Evolutionary conservation across 495 filamentous ascomycete species (phyloP).

Genomic region (Hypoxylon intermedium): DNA sequence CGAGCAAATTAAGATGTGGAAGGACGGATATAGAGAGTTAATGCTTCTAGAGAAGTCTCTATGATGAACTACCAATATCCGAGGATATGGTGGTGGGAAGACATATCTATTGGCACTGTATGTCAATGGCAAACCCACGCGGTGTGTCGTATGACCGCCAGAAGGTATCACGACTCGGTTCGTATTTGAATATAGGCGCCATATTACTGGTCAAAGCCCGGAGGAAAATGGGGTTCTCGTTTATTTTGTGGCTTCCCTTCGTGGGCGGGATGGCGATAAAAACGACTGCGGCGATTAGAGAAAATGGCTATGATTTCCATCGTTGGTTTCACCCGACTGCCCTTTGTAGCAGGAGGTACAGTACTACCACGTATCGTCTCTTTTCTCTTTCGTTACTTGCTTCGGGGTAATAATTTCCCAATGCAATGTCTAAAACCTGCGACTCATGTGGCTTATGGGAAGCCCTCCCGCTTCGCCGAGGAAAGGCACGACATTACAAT

Average conservation of each 20-base stretch:
- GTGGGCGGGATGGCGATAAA: background rate
- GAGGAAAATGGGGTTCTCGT: background rate
- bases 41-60: slow-evolving; percentile 66
- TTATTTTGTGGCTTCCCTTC: background rate
- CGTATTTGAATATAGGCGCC: slow-evolving; percentile 4
- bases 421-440: background rate
- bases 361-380: slow-evolving; percentile 14
- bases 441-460: background rate
- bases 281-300: slow-evolving; percentile 13
- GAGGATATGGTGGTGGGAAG: slow-evolving; percentile 1
- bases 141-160: background rate
- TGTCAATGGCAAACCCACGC: background rate
- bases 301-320: slow-evolving; percentile 12
- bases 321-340: slow-evolving; percentile 5
- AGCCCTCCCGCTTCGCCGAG: background rate
- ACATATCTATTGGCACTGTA: background rate
- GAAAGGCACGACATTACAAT: slow-evolving; percentile 10
- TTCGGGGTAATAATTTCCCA: background rate
- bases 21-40: slow-evolving; percentile 76
- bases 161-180: background rate
- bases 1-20: slow-evolving; percentile 66
- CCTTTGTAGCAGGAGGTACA: slow-evolving; percentile 3
- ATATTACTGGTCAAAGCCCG: background rate
- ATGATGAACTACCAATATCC: slow-evolving; percentile 20
- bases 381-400: slow-evolving; percentile 1